Evolutionary conservation across 148 eudicot genomes (phyloP), one percentile per base, ranked within the genome.

Genomic region (Silene uniflora): DNA sequence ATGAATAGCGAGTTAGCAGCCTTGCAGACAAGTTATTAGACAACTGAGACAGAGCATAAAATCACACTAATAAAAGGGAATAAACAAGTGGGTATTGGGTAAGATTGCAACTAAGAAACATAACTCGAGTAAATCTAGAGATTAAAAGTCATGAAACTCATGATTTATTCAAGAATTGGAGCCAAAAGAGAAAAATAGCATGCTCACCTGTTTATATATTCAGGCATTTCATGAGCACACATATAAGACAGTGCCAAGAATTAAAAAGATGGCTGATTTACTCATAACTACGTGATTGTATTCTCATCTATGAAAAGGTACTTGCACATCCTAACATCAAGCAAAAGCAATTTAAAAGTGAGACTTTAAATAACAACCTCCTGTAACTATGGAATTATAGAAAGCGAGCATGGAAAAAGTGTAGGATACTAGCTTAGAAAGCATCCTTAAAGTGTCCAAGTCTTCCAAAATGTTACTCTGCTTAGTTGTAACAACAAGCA

Each of bases 361-460:
- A 3, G 11, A 25, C 39, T 25, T 56, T 16, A 18, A 39, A 73
- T 35, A 17, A 8, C 21, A 0, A 69, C 44, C 2, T 42, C 35
- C 55, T 35, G 23, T 64, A 61, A 73, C 16, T 56, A 39, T n/a
- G 66, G 18, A 32, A 75, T 10, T 32, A 11, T 22, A 62, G 23
- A 44, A 7, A 1, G 39, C 6, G 46, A 35, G 17, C 35, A 25
- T 22, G 7, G 14, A 42, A 29, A 67, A 24, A 68, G 56, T 67
- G 76, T 76, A 88, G 92, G 90, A 87, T 95, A 96, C 99, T 22
- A 96, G 86, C 80, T 96, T 96, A 62, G 99, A 96, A 29, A 96
- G 97, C 76, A 92, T 87, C 86, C 99, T 89, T 69, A 96, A 81
- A 64, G 99, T 96, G 76, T 96, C n/a, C n/a, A n/a, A n/a, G n/a